These are phyloP conservation scores for Senna tora DNA, from an alignment of 306 rosid genomes.

Conservation along the genomic window DNA sequence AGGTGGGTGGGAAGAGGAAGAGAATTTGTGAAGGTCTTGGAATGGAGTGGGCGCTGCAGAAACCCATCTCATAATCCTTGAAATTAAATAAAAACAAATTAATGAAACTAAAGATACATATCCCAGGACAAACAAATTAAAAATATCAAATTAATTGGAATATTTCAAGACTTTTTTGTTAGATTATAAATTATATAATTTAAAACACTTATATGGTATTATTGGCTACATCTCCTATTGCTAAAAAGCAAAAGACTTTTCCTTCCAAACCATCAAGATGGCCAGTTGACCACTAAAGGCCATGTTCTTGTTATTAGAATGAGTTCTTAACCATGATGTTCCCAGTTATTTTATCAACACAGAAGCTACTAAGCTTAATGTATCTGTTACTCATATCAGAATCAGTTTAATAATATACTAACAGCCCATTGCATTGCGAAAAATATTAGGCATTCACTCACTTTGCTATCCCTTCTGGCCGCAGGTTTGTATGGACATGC, in stretches of 20 bases:
- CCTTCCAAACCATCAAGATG: slow-evolving; percentile 1
- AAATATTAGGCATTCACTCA: slow-evolving; percentile 41
- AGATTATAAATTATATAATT: too few species aligned
- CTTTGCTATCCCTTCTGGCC: slow-evolving; percentile 49
- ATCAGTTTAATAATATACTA: neutral
- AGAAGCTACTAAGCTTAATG: slow-evolving; percentile 13
- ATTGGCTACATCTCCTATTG: too few species aligned
- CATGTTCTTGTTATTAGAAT: neutral
- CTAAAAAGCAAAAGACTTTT: neutral
- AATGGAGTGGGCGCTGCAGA: neutral
- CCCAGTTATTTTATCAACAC: neutral
- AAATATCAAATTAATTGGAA: too few species aligned
- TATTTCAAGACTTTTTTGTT: neutral
- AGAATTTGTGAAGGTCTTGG: neutral
- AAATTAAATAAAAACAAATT: neutral
- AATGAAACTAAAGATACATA: too few species aligned
- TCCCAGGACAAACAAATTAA: too few species aligned
- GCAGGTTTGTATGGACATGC: slow-evolving; percentile 82
- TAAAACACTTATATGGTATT: too few species aligned
- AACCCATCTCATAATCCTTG: neutral
- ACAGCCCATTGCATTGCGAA: neutral
- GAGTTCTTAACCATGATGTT: neutral
- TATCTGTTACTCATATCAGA: neutral
- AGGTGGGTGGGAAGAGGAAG: too few species aligned
- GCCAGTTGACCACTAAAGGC: neutral